Percentiles rank a stretch among this genome's conserved stretches.
phyloP scores from a whole-genome alignment of 768 basidiomycete species.

The Termitomyces sp. region DNA sequence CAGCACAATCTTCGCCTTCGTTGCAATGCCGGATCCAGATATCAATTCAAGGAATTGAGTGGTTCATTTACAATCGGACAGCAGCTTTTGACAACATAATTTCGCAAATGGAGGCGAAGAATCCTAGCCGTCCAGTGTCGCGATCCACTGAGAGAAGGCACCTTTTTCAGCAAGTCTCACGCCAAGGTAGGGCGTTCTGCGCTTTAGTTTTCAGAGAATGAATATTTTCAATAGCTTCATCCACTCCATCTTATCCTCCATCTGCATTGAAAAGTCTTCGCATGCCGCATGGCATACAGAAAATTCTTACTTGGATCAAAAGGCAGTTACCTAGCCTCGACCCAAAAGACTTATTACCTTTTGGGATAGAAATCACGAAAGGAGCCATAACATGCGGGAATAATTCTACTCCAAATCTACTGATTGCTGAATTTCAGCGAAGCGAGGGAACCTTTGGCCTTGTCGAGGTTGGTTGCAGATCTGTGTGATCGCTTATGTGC shows the following conservation, averaged over 20 bases:
- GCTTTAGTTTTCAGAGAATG: neutral
- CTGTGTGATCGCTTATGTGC: neutral
- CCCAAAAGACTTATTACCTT: constrained; percentile 81
- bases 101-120: constrained; percentile 61
- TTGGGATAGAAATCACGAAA: constrained; percentile 75
- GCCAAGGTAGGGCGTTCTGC: constrained; percentile 33
- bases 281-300: constrained; percentile 38
- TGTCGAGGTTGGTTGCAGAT: constrained; percentile 54
- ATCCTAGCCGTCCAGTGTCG: constrained; percentile 32
- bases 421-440: constrained; percentile 79
- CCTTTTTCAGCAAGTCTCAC: constrained; percentile 37
- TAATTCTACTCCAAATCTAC: constrained; percentile 75
- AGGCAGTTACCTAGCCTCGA: constrained; percentile 70
- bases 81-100: constrained; percentile 87
- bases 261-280: constrained; percentile 29
- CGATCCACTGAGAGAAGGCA: constrained; percentile 37
- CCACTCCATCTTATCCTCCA: constrained; percentile 30
- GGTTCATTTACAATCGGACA: constrained; percentile 90
- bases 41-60: constrained; percentile 83
- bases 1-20: constrained; percentile 31
- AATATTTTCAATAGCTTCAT: constrained; percentile 19
- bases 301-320: constrained; percentile 49
- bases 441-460: constrained; percentile 80
- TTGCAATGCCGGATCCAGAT: constrained; percentile 81
- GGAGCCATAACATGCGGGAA: constrained; percentile 87